Evolutionary conservation across 805 yeast species (phyloP).

Genomic region (Torulaspora microellipsoides): DNA sequence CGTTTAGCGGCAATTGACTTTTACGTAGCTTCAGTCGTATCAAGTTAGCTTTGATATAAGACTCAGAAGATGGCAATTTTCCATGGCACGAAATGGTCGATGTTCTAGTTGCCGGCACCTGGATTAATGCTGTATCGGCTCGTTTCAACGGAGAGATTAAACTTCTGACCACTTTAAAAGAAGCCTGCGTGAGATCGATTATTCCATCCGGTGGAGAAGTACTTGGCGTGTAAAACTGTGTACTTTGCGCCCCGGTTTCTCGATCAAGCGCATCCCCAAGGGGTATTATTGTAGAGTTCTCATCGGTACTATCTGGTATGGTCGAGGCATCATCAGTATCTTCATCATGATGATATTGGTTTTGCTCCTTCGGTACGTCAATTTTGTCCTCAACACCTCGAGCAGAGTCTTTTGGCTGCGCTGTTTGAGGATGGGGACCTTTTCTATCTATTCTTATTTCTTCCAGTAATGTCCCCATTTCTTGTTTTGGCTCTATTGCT

Average conservation of each 20-base stretch:
- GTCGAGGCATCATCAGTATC: constrained; percentile 6
- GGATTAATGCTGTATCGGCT: constrained; percentile 14
- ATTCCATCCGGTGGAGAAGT: constrained; percentile 10
- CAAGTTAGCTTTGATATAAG: neutral
- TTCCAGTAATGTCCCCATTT: neutral
- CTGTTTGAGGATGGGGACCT: no score
- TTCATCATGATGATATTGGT: neutral
- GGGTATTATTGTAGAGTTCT: constrained; percentile 10
- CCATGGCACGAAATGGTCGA: constrained; percentile 14
- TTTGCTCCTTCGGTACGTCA: neutral
- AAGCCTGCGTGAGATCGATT: constrained; percentile 29
- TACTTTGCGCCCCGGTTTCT: neutral
- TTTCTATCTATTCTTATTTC: neutral
- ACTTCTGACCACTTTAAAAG: constrained; percentile 28
- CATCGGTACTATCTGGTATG: constrained; percentile 17
- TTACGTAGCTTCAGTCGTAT: neutral
- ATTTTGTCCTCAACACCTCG: neutral
- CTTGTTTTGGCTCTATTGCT: neutral
- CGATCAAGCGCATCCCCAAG: constrained; percentile 2
- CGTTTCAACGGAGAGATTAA: constrained; percentile 29
- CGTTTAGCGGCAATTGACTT: neutral
- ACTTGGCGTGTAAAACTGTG: constrained; percentile 8
- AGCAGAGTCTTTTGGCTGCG: neutral
- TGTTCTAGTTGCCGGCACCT: constrained; percentile 33
- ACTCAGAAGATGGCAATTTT: neutral